Percentiles rank a stretch among this genome's conserved stretches.
These are phyloP conservation scores for Mariannaea sp. DNA, from an alignment of 2,329 filamentous ascomycete genomes.

Conservation along the genomic window DNA sequence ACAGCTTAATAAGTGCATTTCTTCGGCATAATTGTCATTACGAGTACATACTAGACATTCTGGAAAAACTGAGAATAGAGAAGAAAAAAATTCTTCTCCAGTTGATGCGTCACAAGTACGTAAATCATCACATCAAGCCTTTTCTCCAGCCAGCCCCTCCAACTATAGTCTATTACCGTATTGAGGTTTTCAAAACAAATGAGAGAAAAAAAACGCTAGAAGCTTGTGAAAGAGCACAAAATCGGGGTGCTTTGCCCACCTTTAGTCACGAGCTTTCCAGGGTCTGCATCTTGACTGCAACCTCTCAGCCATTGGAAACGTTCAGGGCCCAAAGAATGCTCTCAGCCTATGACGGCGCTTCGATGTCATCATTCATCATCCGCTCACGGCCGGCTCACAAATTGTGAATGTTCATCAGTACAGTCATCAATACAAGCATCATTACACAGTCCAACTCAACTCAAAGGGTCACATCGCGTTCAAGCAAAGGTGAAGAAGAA, in stretches of 20 bases:
- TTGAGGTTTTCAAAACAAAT: too few species aligned
- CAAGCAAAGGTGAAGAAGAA: too few species aligned
- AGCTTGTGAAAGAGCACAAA: too few species aligned
- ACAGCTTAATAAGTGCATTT: not conserved
- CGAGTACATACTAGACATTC: too few species aligned
- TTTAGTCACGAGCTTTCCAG: slow-evolving; percentile 8
- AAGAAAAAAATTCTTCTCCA: not conserved
- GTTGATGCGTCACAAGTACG: slow-evolving; percentile 2
- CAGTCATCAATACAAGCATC: slow-evolving; percentile 7
- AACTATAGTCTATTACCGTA: too few species aligned
- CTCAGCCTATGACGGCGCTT: slow-evolving; percentile 9
- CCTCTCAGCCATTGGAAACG: not conserved
- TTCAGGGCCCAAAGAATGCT: not conserved
- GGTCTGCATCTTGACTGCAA: not conserved
- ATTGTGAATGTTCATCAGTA: not conserved
- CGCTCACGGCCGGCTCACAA: not conserved
- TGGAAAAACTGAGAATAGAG: too few species aligned
- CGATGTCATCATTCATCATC: slow-evolving; percentile 13
- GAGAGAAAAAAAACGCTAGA: too few species aligned
- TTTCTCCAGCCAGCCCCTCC: not conserved
- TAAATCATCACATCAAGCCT: not conserved
- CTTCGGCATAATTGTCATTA: too few species aligned
- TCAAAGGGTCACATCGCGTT: slow-evolving; percentile 13
- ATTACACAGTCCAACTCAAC: slow-evolving; percentile 17
- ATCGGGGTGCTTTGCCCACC: too few species aligned